Conservation (phyloP, 768 basidiomycete genomes). For the Dacryopinax primogenitus region DNA sequence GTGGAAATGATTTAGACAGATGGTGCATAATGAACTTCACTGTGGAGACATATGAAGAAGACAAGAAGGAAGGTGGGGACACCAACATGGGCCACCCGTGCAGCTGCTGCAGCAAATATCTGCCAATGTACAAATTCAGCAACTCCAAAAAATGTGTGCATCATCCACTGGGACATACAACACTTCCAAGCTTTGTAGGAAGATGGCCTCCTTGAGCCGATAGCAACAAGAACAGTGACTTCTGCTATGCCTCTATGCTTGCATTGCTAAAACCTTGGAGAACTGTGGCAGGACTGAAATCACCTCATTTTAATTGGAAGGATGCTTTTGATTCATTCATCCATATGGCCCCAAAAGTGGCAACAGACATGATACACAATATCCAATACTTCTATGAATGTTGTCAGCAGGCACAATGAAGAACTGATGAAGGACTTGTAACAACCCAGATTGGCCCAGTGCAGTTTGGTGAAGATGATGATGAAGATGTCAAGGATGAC, state of each 20-base stretch:
- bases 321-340: background rate
- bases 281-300: background rate
- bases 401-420: background rate
- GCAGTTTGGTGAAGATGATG: too few relatives aligned
- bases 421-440: background rate
- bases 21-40: background rate
- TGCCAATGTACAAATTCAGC: background rate
- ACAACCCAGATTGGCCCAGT: background rate
- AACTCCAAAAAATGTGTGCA: background rate
- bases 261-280: background rate
- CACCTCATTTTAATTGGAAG: background rate
- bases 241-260: background rate
- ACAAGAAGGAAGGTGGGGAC: background rate
- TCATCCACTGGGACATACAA: background rate
- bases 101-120: background rate
- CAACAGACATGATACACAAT: background rate
- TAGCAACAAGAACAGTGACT: background rate
- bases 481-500: too few relatives aligned
- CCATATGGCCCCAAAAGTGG: background rate
- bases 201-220: background rate
- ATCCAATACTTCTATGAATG: constrained; percentile 3
- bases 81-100: background rate
- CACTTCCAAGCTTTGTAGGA: background rate
- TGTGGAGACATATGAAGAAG: background rate
- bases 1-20: background rate